Conservation (phyloP, 805 yeast species). For the Cyberlindnera xishuangbannaensis region DNA sequence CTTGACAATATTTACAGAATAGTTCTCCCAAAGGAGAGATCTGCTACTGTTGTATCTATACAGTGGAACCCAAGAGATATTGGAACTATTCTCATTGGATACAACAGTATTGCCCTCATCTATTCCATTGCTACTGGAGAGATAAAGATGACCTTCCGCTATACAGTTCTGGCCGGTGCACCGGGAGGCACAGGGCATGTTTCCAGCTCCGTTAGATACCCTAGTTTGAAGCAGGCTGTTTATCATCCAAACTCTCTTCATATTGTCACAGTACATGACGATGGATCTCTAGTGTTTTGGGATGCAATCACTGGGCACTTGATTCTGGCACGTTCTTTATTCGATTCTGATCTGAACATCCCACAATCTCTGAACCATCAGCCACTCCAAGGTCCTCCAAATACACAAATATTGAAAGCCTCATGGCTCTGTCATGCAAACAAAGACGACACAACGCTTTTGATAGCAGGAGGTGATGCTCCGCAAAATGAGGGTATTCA, state of each 20-base stretch:
- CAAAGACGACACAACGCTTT: constrained; percentile 71
- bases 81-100: constrained; percentile 70
- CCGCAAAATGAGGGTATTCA: constrained; percentile 37
- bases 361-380: constrained; percentile 29
- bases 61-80: constrained; percentile 88
- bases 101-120: constrained; percentile 59
- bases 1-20: constrained; percentile 66
- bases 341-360: constrained; percentile 57
- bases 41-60: constrained; percentile 61
- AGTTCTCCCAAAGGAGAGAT: constrained; percentile 48
- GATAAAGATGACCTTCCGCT: constrained; percentile 50
- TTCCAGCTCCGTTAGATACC: constrained; percentile 31
- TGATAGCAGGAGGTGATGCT: constrained; percentile 64
- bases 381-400: constrained; percentile 18
- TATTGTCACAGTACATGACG: constrained; percentile 69
- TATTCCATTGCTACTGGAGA: constrained; percentile 61
- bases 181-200: constrained; percentile 57
- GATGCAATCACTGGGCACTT: constrained; percentile 74
- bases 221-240: constrained; percentile 44
- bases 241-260: constrained; percentile 96
- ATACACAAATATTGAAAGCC: constrained; percentile 42
- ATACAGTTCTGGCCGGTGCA: constrained; percentile 60
- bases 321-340: constrained; percentile 67
- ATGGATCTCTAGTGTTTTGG: constrained; percentile 89
- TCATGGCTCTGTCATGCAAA: constrained; percentile 77